phyloP scores from a whole-genome alignment of 768 basidiomycete species.

The Phaffia tasmanica region DNA sequence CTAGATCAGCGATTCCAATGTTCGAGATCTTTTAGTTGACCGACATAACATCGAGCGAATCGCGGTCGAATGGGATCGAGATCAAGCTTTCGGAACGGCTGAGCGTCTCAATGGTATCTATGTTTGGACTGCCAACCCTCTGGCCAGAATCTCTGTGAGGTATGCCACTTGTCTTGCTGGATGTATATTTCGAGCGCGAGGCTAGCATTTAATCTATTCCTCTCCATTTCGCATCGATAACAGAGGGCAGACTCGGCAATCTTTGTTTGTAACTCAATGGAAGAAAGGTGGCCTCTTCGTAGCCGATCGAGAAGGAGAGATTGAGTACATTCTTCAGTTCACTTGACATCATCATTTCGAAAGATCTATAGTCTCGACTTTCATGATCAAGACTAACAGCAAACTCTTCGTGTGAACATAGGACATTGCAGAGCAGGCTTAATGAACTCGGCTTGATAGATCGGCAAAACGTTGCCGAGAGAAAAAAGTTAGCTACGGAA shows the following conservation, averaged over 20 bases:
- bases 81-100: constrained; percentile 47
- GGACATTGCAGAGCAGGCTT: too few relatives aligned
- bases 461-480: too few relatives aligned
- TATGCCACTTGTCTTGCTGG: constrained; percentile 38
- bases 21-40: constrained; percentile 73
- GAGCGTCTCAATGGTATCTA: not conserved
- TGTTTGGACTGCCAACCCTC: not conserved
- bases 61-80: constrained; percentile 55
- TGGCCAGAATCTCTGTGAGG: constrained; percentile 12
- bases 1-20: constrained; percentile 63
- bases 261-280: not conserved
- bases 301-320: constrained; percentile 13
- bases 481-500: too few relatives aligned
- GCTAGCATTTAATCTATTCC: too few relatives aligned
- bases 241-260: constrained; percentile 48
- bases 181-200: too few relatives aligned
- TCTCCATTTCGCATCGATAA: constrained; percentile 47
- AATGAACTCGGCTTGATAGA: too few relatives aligned
- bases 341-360: not conserved
- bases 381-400: too few relatives aligned
- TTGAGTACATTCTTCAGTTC: constrained; percentile 4
- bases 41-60: constrained; percentile 57
- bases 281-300: constrained; percentile 10
- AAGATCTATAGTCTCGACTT: not conserved
- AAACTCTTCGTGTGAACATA: too few relatives aligned